Percentiles rank a stretch among this genome's conserved stretches.
These are phyloP conservation scores for Colletotrichum navitas DNA, from an alignment of 2,329 filamentous ascomycete genomes.

Conservation along the genomic window DNA sequence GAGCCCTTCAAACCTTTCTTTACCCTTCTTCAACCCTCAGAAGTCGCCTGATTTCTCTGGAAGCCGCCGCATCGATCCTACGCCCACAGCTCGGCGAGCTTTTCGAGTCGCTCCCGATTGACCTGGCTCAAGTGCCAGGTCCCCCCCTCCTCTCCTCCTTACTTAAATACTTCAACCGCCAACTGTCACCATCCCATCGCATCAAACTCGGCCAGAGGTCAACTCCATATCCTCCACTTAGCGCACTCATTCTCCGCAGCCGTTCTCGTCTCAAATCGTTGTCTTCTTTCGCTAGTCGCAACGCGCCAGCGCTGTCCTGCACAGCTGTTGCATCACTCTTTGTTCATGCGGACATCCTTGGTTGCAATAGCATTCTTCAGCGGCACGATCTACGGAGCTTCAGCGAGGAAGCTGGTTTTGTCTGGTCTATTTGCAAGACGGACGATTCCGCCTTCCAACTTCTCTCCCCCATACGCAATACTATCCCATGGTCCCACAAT, in stretches of 20 bases:
- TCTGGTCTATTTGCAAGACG: conserved; percentile 34
- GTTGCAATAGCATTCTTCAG: conserved; percentile 18
- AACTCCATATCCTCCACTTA: not conserved
- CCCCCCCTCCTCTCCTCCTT: conserved; percentile 27
- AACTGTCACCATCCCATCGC: conserved; percentile 14
- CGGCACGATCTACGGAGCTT: conserved; percentile 27
- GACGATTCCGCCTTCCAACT: conserved; percentile 36
- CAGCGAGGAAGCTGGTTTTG: conserved; percentile 26
- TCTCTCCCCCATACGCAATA: conserved; percentile 23
- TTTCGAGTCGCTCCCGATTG: conserved; percentile 23
- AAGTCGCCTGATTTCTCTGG: not conserved
- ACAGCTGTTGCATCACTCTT: conserved; percentile 8
- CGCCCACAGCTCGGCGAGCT: conserved; percentile 21
- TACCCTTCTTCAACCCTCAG: not conserved
- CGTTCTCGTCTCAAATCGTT: not conserved
- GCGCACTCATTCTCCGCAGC: not conserved
- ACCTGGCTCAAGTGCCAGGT: conserved; percentile 39
- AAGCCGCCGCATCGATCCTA: conserved; percentile 9
- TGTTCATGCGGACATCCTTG: conserved; percentile 26
- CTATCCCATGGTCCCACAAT: conserved; percentile 68
- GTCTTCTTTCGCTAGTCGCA: conserved; percentile 2
- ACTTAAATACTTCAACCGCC: conserved; percentile 2
- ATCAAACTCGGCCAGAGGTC: conserved; percentile 8
- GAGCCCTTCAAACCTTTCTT: not conserved
- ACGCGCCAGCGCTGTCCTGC: conserved; percentile 2